Base-by-base conservation (phyloP, 164 flowering plant species). In the Dillenia suffruticosa region DNA sequence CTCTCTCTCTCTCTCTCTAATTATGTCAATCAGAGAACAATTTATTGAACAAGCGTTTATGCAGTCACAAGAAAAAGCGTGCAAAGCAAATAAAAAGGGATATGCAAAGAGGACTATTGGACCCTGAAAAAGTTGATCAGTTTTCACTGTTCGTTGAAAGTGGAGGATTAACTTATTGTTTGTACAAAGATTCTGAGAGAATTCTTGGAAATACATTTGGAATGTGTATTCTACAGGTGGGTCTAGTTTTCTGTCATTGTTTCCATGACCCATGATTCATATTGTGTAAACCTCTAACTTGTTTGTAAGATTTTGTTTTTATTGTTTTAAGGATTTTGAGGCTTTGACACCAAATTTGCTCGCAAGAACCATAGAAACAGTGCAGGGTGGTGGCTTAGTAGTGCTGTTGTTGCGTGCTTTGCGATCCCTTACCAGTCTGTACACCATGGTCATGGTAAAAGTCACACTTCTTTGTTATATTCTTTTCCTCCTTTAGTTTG, bases 341-440 rank as follows among this genome's bases (percentile, higher is more conserved):
- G 97, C 96, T 45, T 70, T 95, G 84, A 95, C 96, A 1, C 99
- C 99, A 62, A 95, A 95, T 79, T 87, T 91, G 12, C 80, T 95
- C 12, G 99, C 99, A 50, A 86, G 99, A 73, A 88, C 97, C 13
- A 86, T 89, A 68, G 99, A 95, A 73, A 95, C 99, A 54, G 97
- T 95, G 48, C 92, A 86, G 73, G 99, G 99, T 58, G 97, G 99
- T 66, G 99, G 99, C 49, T 65, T 95, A 72, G 75, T 95, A 66
- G 48, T 95, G 22, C 70, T 95, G 82, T 70, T 95, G 59, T 84
- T 95, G 53, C 95, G 83, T 48, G 78, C 93, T 62, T 81, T 95
- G 7, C 63, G 89, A 56, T 91, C 99, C 8, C 82, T 95, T 53
- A 89, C 94, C 49, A 91, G 94, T 74, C 82, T 95, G n/a, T 91